Evolutionary conservation across 2,329 filamentous ascomycete genomes (phyloP).

Genomic region (Exophiala xenobiotica): DNA sequence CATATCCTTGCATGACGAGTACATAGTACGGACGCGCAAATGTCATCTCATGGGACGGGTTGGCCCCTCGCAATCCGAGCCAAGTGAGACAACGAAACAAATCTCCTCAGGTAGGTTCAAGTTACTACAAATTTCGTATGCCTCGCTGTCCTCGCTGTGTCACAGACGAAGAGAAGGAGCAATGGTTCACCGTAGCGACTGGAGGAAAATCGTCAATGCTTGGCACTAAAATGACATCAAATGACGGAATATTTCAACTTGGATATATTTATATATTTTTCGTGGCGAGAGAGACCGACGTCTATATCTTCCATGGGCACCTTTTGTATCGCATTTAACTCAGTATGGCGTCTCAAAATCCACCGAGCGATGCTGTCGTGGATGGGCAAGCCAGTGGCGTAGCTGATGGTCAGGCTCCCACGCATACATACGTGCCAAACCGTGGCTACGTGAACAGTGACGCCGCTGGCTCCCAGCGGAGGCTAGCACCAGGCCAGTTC

Average conservation of each 20-base stretch:
- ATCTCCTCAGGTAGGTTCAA: no score
- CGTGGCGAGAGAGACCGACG: not conserved
- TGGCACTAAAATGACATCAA: constrained; percentile 2
- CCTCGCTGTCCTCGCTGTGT: no score
- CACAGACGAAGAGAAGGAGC: no score
- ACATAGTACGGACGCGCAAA: no score
- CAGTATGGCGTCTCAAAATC: not conserved
- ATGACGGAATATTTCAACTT: constrained; percentile 4
- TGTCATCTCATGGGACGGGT: no score
- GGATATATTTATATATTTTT: not conserved
- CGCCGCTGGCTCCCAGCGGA: constrained; percentile 33
- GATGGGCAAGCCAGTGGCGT: constrained; percentile 28
- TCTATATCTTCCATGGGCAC: not conserved
- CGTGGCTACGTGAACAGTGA: constrained; percentile 46
- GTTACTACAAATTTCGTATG: no score
- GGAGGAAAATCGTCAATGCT: not conserved
- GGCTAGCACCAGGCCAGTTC: constrained; percentile 29
- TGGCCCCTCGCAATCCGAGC: no score
- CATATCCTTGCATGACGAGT: no score
- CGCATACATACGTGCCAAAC: constrained; percentile 51
- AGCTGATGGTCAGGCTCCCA: constrained; percentile 48
- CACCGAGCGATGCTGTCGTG: not conserved
- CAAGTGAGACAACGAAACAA: no score
- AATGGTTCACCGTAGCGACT: no score
- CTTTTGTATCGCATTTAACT: not conserved